These are phyloP conservation scores for Penicillium atrosanguineum DNA, from an alignment of 495 filamentous ascomycete genomes.

Conservation along the genomic window DNA sequence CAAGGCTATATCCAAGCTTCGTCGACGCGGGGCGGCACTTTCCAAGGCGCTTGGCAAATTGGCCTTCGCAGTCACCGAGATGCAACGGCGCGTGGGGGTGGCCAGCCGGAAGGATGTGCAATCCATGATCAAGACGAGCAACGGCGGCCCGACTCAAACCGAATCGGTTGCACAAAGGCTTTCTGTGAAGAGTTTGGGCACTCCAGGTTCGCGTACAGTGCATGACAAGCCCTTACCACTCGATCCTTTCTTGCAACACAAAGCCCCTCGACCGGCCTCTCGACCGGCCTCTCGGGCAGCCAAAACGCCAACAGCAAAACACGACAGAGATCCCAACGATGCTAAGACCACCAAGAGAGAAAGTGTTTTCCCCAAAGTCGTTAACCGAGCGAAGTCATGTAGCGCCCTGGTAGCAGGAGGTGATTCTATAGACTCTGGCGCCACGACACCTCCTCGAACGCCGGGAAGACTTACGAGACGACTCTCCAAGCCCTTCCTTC, in stretches of 20 bases:
- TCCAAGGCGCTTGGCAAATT: conserved; percentile 62
- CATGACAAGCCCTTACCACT: conserved; percentile 37
- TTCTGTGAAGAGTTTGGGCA: conserved; percentile 16
- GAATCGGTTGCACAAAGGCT: conserved; percentile 25
- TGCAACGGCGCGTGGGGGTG: conserved; percentile 71
- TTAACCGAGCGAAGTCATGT: conserved; percentile 26
- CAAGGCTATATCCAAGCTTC: conserved; percentile 63
- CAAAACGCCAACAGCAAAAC: conserved; percentile 18
- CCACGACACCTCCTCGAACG: conserved; percentile 18
- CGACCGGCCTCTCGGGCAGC: conserved; percentile 3
- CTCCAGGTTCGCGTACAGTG: background rate
- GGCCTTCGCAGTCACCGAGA: conserved; percentile 66
- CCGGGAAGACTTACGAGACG: conserved; percentile 23
- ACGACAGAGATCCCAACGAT: conserved; percentile 6
- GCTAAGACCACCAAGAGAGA: conserved; percentile 2
- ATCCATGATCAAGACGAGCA: conserved; percentile 20
- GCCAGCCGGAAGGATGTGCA: conserved; percentile 62
- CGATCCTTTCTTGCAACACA: conserved; percentile 25
- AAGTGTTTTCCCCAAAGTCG: conserved; percentile 6
- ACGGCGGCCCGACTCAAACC: conserved; percentile 8
- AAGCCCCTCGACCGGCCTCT: conserved; percentile 2
- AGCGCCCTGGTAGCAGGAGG: conserved; percentile 18
- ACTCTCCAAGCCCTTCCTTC: conserved; percentile 30
- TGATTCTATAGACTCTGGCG: background rate
- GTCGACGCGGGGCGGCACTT: conserved; percentile 60